Percentiles rank a stretch among this genome's conserved stretches.
These are phyloP conservation scores for Thoreauomyces humboldtii DNA, from an alignment of 192 early-diverging fungal genomes.

Conservation along the genomic window DNA sequence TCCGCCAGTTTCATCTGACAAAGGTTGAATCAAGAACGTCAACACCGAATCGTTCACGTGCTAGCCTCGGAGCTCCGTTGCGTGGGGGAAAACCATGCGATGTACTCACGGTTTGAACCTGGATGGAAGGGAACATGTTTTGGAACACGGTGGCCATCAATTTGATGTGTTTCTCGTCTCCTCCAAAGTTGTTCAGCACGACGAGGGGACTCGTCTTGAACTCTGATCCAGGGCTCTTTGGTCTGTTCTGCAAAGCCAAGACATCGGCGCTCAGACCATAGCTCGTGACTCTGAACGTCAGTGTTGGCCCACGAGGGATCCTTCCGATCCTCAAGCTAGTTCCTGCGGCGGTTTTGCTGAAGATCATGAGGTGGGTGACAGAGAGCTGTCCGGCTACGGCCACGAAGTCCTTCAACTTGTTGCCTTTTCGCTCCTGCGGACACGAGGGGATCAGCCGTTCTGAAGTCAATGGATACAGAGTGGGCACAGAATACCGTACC, in stretches of 20 bases:
- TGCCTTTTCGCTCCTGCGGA: constrained; percentile 84
- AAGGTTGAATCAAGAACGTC: constrained; percentile 15
- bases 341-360: constrained; percentile 73
- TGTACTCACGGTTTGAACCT: constrained; percentile 77
- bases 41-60: no score
- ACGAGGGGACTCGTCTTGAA: constrained; percentile 79
- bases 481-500: constrained; percentile 19
- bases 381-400: constrained; percentile 78
- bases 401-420: constrained; percentile 92
- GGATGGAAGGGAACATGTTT: constrained; percentile 95
- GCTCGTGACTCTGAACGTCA: constrained; percentile 77
- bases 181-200: constrained; percentile 78
- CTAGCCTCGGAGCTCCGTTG: no score
- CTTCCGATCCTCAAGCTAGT: constrained; percentile 80
- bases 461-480: background rate
- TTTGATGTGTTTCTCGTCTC: constrained; percentile 74
- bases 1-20: constrained; percentile 81
- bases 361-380: constrained; percentile 85
- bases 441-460: background rate
- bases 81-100: no score
- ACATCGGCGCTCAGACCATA: constrained; percentile 87
- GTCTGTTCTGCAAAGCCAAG: constrained; percentile 68
- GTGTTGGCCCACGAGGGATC: constrained; percentile 89
- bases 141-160: constrained; percentile 94
- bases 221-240: constrained; percentile 74